Evolutionary conservation across 2,329 filamentous ascomycete species (phyloP), one percentile per base, ranked within the genome.

Genomic region (Cylindrodendrum hubeiense): DNA sequence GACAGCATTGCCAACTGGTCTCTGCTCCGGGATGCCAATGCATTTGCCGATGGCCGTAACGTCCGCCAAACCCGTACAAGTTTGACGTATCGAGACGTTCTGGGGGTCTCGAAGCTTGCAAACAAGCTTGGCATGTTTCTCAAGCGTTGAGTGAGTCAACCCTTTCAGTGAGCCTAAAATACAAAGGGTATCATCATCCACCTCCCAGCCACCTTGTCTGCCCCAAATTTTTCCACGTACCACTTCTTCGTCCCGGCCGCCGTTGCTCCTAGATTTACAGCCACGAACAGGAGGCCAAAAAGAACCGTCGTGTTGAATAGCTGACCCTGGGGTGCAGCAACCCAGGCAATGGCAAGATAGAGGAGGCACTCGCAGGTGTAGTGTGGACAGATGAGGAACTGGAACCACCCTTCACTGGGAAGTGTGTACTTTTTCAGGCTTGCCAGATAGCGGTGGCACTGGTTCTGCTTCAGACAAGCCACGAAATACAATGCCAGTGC

Each of bases 281-380:
- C 83, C 30, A 97, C 93, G 77, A 98, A 97, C 4, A 89, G 72
- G 43, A 93, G 75, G 6, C 89, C 93, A 60, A 88, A 88, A 37
- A 92, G 74, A 46, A 98, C 78, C 0, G 95, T 95, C 76, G 83
- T 87, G 79, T 97, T 98, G 63, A 93, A 77, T 60, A 87, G 68
- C 33, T 83, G 79, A 12, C 90, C 91, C 8, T 81, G 74, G 0
- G 95, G 94, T 1, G 95, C 94, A 30, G 91, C 90, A 41, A 92
- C 78, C 49, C 96, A 80, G 3, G 93, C 87, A 69, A 99, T 81
- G n/a, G 91, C 87, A 21, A 94, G 76, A 77, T 99, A 98, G 63
- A 98, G 89, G 43, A 92, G 77, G 76, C 93, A 95, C 81, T 98
- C 96, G 74, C 91, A 93, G 4, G 92, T 92, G 79, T 98, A 99